These are phyloP conservation scores for Chalciporus pseudorubinellus DNA, from an alignment of 768 basidiomycete genomes.

Conservation along the genomic window DNA sequence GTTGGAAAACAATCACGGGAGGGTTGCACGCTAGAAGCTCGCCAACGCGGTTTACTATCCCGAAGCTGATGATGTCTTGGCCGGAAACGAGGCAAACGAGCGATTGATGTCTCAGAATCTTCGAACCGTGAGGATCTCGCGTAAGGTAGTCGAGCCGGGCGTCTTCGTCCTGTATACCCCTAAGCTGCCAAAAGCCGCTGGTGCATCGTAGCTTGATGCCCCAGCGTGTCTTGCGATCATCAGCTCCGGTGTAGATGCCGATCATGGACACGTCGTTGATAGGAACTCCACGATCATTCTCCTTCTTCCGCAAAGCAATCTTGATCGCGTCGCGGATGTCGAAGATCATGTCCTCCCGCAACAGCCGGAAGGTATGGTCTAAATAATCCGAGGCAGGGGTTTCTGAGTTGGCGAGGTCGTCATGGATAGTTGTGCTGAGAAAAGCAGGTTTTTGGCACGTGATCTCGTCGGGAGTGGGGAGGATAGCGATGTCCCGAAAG, in stretches of 20 bases:
- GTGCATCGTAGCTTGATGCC: constrained; percentile 38
- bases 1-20: constrained; percentile 52
- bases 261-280: constrained; percentile 26
- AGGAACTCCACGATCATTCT: constrained; percentile 33
- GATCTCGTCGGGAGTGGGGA: constrained; percentile 60
- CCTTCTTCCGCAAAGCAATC: constrained; percentile 36
- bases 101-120: constrained; percentile 52
- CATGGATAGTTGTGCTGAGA: background rate
- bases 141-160: constrained; percentile 34
- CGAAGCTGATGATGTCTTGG: constrained; percentile 49
- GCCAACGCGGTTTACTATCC: constrained; percentile 54
- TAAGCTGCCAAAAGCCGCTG: constrained; percentile 36
- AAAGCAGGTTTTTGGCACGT: constrained; percentile 38
- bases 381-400: constrained; percentile 44
- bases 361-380: constrained; percentile 63
- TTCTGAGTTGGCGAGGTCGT: constrained; percentile 18
- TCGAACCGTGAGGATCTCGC: constrained; percentile 30
- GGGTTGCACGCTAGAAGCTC: constrained; percentile 43
- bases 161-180: constrained; percentile 19
- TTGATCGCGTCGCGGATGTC: constrained; percentile 55
- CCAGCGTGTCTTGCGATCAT: constrained; percentile 33
- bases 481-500: constrained; percentile 54
- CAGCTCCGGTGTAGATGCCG: constrained; percentile 35
- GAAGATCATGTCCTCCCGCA: constrained; percentile 62
- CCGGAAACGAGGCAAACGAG: constrained; percentile 52